Percentiles rank a stretch among this genome's conserved stretches.
phyloP scores from a whole-genome alignment of 139 green algal genomes.

The Gonium pectorale region DNA sequence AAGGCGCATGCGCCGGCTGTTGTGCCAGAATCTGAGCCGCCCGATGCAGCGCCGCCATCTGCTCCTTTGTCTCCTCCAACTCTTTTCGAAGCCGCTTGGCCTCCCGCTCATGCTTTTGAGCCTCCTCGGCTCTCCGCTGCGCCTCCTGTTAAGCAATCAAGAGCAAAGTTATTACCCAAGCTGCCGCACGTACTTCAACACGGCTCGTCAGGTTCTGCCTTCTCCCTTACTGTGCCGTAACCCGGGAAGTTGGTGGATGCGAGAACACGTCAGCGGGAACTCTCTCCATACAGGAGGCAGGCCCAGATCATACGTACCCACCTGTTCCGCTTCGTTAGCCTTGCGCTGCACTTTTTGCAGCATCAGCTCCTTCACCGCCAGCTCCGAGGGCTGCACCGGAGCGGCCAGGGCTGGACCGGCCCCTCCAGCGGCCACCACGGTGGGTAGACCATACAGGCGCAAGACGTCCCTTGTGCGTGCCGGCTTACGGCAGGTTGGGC shows the following conservation, averaged over 20 bases:
- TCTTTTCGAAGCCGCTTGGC: background rate
- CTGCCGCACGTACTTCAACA: no score
- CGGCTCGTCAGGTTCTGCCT: no score
- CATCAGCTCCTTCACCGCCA: background rate
- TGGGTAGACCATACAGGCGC: background rate
- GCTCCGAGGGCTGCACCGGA: background rate
- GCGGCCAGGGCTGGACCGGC: background rate
- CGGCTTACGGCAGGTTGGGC: constrained; percentile 1
- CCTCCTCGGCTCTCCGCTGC: background rate
- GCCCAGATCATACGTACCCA: no score
- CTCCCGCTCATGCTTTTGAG: background rate
- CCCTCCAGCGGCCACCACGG: background rate
- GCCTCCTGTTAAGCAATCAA: no score
- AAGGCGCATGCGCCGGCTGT: no score
- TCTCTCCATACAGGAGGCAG: no score
- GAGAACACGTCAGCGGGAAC: no score
- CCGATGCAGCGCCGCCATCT: background rate
- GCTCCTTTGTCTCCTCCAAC: background rate
- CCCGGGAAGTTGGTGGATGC: no score
- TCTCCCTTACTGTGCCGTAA: no score
- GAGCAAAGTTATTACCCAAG: no score
- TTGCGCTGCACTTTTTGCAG: constrained; percentile 9
- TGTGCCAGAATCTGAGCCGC: no score
- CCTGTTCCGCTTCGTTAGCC: background rate
- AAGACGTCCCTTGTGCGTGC: background rate